Evolutionary conservation across 1,284 basidiomycete genomes (phyloP), one percentile per base, ranked within the genome.

Genomic region (Golubevia sp.): DNA sequence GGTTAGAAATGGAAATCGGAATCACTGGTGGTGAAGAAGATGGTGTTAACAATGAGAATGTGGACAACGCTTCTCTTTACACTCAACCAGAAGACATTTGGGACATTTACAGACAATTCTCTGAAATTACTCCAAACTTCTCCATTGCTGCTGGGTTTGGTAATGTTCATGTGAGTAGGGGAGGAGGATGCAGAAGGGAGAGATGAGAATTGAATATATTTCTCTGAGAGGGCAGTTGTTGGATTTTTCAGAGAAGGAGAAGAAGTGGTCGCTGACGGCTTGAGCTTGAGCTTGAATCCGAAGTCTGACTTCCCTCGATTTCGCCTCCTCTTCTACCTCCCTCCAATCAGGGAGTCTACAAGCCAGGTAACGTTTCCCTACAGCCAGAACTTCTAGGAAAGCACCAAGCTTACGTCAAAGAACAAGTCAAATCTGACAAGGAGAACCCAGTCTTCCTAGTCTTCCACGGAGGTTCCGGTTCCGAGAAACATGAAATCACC

Each of bases 1-100:
- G 94, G 94, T 93, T 99, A 85, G 97, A 99, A 89, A 99, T 99
- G 97, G 97, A 99, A 87, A 99, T 99, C 84, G 97, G 97, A 84
- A 99, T 99, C 87, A 99, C 97, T 65, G 97, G 96, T 85, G 96
- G 96, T 84, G 96, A 99, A 86, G 96, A 99, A 86, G 96, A 99
- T 84, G 96, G 96, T 85, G 96, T 99, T 60, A 81, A 84, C 79
- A 83, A 84, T 67, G 77, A 93, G 69, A 89, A 88, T 63, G 94
- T 95, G 74, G 97, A 99, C 87, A 99, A 98, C 87, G 87, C 91
- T 53, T 88, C 90, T 61, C 88, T 99, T 75, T 99, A 99, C 89
- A 99, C 97, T 55, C 96, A 99, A 86, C 95, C 97, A 63, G 92
- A 95, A 84, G 96, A 99, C 83, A 90, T 97, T 79, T 97, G 88